Conservation (phyloP, 257 asterid species). For the Henckelia pumila region DNA sequence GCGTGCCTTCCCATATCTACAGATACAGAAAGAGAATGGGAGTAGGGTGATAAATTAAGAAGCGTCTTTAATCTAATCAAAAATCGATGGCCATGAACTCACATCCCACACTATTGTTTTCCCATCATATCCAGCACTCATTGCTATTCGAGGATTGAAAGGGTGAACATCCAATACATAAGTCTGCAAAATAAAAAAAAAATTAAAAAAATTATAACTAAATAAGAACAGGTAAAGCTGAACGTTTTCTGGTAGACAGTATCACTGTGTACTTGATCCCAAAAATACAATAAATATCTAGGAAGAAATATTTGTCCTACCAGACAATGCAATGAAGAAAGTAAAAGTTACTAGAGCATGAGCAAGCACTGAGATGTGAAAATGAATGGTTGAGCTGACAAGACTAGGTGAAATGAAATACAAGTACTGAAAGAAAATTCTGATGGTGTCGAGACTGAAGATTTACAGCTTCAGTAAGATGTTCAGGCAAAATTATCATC, state of each 20-base stretch:
- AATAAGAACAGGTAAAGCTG: conserved; percentile 2
- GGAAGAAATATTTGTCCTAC: not conserved
- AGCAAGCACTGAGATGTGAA: not conserved
- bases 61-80: conserved; percentile 19
- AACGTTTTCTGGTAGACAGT: not conserved
- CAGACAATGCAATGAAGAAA: conserved; percentile 6
- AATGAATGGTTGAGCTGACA: not conserved
- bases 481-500: not conserved
- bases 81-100: conserved; percentile 18
- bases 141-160: conserved; percentile 93
- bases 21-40: conserved; percentile 23
- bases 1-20: conserved; percentile 97
- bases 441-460: not conserved
- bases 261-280: not conserved
- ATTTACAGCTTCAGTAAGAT: not conserved
- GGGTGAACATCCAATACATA: conserved; percentile 97
- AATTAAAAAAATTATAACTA: conserved; percentile 16
- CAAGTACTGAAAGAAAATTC: not conserved
- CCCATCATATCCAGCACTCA: conserved; percentile 99
- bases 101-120: conserved; percentile 98
- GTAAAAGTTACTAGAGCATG: not conserved
- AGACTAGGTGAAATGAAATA: conserved; percentile 7
- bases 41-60: conserved; percentile 15
- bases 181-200: conserved; percentile 49
- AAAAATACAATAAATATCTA: not conserved